phyloP scores from a whole-genome alignment of 176 grass and related monocot genomes.

The Musa beccarii region DNA sequence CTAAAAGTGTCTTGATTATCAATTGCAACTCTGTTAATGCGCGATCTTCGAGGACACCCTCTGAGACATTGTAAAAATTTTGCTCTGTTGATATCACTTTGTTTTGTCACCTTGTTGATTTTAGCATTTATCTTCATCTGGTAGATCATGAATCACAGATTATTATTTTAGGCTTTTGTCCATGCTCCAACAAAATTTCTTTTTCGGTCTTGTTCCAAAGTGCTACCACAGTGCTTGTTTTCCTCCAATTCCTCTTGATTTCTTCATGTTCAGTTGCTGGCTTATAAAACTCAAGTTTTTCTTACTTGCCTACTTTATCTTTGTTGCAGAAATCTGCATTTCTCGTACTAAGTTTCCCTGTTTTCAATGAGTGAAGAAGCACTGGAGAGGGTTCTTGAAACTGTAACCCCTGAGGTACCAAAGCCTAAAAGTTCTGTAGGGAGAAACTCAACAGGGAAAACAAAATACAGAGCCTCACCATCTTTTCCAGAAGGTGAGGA shows the following conservation, averaged over 20 bases:
- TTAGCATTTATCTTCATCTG: not conserved
- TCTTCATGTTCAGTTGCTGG: not conserved
- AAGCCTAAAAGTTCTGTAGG: not conserved
- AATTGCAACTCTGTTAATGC: not conserved
- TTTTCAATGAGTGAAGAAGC: constrained; percentile 32
- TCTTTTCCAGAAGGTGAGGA: not conserved
- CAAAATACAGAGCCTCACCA: not conserved
- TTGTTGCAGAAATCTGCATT: not conserved
- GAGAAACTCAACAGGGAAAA: constrained; percentile 6
- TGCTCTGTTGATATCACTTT: not conserved
- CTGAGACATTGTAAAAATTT: no score
- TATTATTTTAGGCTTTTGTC: no score
- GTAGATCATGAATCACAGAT: not conserved
- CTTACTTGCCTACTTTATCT: not conserved
- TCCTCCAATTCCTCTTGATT: no score
- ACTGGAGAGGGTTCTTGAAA: constrained; percentile 19
- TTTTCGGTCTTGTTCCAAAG: not conserved
- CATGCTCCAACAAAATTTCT: not conserved
- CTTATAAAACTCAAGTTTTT: no score
- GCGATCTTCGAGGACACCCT: no score
- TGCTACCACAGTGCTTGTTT: no score
- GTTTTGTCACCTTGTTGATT: not conserved
- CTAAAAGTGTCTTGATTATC: not conserved
- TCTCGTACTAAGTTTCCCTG: not conserved
- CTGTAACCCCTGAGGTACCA: not conserved